Evolutionary conservation across 352 stramenopile species (phyloP), one percentile per base, ranked within the genome.

Genomic region (Pythium chondricola): DNA sequence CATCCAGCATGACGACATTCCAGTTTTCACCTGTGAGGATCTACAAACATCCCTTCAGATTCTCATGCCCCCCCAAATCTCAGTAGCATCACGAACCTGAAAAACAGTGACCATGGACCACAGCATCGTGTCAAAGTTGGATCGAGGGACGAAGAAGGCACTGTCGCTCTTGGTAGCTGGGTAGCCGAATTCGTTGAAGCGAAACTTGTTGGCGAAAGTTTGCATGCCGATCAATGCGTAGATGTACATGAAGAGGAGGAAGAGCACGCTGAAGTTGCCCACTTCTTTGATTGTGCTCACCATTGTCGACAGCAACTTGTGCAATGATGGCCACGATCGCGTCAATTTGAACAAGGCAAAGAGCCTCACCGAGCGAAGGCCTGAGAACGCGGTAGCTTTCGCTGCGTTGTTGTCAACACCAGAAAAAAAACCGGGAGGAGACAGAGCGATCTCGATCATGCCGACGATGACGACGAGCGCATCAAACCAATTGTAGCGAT

Each of bases 221-320:
- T 97, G 88, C 79, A 96, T 94, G 35, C 88, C 88, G 24, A 97
- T 77, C 11, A 98, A 58, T 6, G 84, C 71, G 54, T 95, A 97
- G 32, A 98, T 96, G 56, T 95, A 97, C 42, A 97, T 83, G 61
- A 97, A 97, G 6, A 98, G 70, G 10, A 94, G 41, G 25, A 98
- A 76, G 0, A 98, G 68, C 16, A 98, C 63, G 11, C 73, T 74
- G 53, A 98, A 98, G 58, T 97, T 96, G 22, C 64, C 69, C 17
- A 98, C 69, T 61, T 98, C 93, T 24, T 83, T 63, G 33, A 96
- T 62, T 16, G 92, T 95, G 36, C 74, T 86, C 35, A 80, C 52
- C 46, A 98, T 96, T 11, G 85, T 97, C n/a, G 65, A 50, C 7
- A 98, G 58, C 29, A 98, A 49, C n/a, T 87, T 87, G 24, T 96